A percentile compares a stretch with the other conserved stretches of the same genome.
Evolutionary conservation across 2,329 filamentous ascomycete genomes (phyloP).

Genomic region (Rutstroemia sp.): DNA sequence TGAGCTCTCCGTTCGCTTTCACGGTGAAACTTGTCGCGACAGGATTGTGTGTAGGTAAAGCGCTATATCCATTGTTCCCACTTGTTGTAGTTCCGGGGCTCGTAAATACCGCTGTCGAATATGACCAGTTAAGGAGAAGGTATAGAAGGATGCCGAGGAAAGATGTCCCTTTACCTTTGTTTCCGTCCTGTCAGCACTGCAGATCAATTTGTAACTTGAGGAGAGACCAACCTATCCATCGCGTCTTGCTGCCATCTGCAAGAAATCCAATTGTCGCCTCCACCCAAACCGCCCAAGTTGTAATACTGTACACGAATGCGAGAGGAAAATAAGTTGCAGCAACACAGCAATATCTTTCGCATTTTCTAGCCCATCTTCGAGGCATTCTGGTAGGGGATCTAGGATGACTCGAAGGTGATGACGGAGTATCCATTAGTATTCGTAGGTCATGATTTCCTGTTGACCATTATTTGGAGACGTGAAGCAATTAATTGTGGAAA

Average conservation of each 20-base stretch:
- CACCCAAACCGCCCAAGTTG: constrained; percentile 92
- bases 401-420: constrained; percentile 22
- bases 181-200: constrained; percentile 9
- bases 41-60: constrained; percentile 63
- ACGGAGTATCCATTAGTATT: constrained; percentile 21
- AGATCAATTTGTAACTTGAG: background rate
- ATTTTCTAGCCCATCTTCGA: constrained; percentile 55
- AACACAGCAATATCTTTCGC: constrained; percentile 79
- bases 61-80: constrained; percentile 61
- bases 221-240: constrained; percentile 47
- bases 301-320: constrained; percentile 78
- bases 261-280: constrained; percentile 63
- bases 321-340: constrained; percentile 80
- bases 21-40: constrained; percentile 74
- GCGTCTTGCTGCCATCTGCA: constrained; percentile 36
- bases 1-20: constrained; percentile 77
- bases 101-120: constrained; percentile 90
- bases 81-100: constrained; percentile 68
- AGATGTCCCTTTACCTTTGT: constrained; percentile 47
- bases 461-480: background rate
- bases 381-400: constrained; percentile 39
- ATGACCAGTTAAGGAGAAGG: constrained; percentile 74
- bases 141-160: constrained; percentile 65
- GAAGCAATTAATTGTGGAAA: background rate
- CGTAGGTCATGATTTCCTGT: background rate